Conservation (phyloP, 495 filamentous ascomycete species). For the Aspergillus saccharolyticus region DNA sequence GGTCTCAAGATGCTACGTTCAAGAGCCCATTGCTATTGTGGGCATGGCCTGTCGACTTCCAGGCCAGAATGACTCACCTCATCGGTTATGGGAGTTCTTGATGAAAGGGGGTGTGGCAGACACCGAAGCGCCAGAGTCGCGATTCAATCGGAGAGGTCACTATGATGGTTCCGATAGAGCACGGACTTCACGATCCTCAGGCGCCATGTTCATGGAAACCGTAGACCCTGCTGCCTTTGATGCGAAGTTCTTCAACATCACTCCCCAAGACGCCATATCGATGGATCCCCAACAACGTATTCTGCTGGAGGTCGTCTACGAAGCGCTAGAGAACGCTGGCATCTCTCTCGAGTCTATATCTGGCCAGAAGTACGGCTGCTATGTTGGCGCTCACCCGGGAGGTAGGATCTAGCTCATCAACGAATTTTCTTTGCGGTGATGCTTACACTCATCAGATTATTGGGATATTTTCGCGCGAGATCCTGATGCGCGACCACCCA, state of each 20-base stretch:
- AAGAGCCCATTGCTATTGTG: conserved; percentile 11
- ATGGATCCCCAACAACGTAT: conserved; percentile 59
- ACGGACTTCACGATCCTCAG: conserved; percentile 3
- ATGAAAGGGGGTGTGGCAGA: conserved; percentile 6
- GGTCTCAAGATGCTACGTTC: conserved; percentile 2
- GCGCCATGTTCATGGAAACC: conserved; percentile 13
- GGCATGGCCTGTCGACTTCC: conserved; percentile 11
- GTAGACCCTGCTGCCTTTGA: conserved; percentile 30
- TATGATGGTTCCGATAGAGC: conserved; percentile 9
- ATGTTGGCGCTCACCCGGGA: conserved; percentile 15
- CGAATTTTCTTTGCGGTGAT: neutral
- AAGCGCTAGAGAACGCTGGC: conserved; percentile 20
- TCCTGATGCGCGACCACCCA: conserved; percentile 19
- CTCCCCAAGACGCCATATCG: conserved; percentile 35
- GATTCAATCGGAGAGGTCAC: conserved; percentile 3
- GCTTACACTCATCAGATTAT: conserved; percentile 17
- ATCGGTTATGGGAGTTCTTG: conserved; percentile 11
- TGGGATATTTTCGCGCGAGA: conserved; percentile 24
- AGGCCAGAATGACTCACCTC: conserved; percentile 7
- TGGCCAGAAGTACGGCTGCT: conserved; percentile 14
- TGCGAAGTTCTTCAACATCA: conserved; percentile 47
- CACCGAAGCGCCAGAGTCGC: conserved; percentile 2
- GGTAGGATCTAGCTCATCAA: neutral
- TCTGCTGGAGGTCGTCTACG: conserved; percentile 45
- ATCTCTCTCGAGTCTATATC: conserved; percentile 15